Evolutionary conservation across 2,329 filamentous ascomycete species (phyloP).

Genomic region (Ascochyta pisi): DNA sequence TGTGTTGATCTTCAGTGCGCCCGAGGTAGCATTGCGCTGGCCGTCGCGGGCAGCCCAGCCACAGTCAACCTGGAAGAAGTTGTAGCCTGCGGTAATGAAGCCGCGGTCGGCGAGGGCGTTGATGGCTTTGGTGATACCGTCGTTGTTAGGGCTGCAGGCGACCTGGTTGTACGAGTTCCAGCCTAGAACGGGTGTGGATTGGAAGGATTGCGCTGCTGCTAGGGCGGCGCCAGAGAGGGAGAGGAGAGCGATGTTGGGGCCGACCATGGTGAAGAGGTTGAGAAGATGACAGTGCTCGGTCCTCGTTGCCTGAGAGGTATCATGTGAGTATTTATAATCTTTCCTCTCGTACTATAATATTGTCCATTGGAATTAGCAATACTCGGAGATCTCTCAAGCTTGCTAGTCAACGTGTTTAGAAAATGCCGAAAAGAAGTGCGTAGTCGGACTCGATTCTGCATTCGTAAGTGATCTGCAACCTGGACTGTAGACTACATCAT

Average conservation of each 20-base stretch:
- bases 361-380: background rate
- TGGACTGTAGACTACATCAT: background rate
- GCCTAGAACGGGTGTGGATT: constrained; percentile 26
- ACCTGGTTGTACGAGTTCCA: constrained; percentile 32
- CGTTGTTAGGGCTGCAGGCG: constrained; percentile 23
- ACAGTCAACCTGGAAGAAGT: constrained; percentile 29
- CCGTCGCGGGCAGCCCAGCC: constrained; percentile 27
- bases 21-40: constrained; percentile 24
- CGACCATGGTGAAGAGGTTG: constrained; percentile 28
- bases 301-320: background rate
- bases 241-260: constrained; percentile 24
- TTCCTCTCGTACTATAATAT: background rate
- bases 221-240: constrained; percentile 19
- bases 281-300: background rate
- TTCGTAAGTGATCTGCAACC: background rate
- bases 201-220: constrained; percentile 24
- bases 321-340: constrained; percentile 1
- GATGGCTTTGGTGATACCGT: constrained; percentile 26
- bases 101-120: constrained; percentile 26
- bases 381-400: background rate
- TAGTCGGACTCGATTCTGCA: background rate
- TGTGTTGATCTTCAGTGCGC: constrained; percentile 22
- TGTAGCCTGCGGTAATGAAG: constrained; percentile 28
- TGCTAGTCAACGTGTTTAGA: background rate
- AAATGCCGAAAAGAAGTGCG: background rate